Conservation (phyloP, 1,139 yeast species). For the Geotrichum klebahnii region DNA sequence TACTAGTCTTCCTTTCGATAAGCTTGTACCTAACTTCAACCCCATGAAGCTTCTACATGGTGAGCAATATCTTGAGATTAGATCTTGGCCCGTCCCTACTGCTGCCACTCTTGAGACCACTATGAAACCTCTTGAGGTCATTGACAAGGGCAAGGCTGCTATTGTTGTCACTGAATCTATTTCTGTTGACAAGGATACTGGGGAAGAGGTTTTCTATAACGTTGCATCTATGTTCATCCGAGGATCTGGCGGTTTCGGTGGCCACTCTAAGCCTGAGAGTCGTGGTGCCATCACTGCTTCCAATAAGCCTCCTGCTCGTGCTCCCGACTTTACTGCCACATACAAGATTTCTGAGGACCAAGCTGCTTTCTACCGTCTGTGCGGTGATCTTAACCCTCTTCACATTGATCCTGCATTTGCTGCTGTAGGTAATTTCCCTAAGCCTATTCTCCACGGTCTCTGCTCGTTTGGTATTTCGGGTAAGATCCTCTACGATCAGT, state of each 20-base stretch:
- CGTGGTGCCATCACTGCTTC: slow-evolving; percentile 58
- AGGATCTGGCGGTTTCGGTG: slow-evolving; percentile 59
- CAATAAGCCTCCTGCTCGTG: slow-evolving; percentile 59
- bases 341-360: slow-evolving; percentile 65
- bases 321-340: slow-evolving; percentile 64
- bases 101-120: slow-evolving; percentile 54
- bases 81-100: slow-evolving; percentile 76
- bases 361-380: slow-evolving; percentile 85
- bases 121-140: slow-evolving; percentile 63
- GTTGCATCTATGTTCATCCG: slow-evolving; percentile 85
- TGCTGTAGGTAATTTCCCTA: slow-evolving; percentile 77
- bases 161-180: slow-evolving; percentile 71
- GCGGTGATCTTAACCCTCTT: slow-evolving; percentile 92
- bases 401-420: slow-evolving; percentile 94
- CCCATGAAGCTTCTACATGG: slow-evolving; percentile 86
- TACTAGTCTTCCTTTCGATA: slow-evolving; percentile 52
- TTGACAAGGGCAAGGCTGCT: slow-evolving; percentile 88
- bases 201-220: slow-evolving; percentile 69
- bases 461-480: slow-evolving; percentile 81
- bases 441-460: slow-evolving; percentile 90
- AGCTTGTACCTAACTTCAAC: slow-evolving; percentile 73
- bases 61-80: slow-evolving; percentile 83
- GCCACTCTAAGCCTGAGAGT: slow-evolving; percentile 52
- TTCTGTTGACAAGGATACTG: slow-evolving; percentile 65
- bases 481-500: slow-evolving; percentile 71